Percentiles rank a stretch among this genome's conserved stretches.
phyloP scores from a whole-genome alignment of 73 alveolate species.

The Symbiodinium pilosum region DNA sequence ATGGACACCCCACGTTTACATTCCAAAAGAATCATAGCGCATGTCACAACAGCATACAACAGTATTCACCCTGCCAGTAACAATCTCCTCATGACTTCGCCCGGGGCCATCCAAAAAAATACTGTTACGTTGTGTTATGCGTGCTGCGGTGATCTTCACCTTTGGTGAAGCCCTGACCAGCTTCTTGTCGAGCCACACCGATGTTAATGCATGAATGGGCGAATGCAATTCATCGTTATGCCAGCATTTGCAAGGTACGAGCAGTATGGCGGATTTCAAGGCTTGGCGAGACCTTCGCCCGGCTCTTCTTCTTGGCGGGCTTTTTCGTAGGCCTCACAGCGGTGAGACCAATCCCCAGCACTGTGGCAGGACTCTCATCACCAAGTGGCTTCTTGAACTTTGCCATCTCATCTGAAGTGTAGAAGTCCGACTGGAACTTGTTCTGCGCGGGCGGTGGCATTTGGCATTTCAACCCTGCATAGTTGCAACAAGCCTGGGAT shows the following conservation, averaged over 20 bases:
- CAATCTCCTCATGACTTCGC: not conserved
- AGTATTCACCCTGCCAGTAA: not conserved
- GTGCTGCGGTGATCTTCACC: constrained; percentile 13
- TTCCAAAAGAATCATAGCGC: no score
- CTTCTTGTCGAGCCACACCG: not conserved
- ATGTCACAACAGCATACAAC: no score
- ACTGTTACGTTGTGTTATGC: no score
- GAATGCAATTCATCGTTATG: no score
- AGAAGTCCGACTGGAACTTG: constrained; percentile 92
- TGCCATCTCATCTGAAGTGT: constrained; percentile 87
- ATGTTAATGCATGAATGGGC: no score
- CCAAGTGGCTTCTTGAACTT: constrained; percentile 74
- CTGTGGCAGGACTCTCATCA: no score
- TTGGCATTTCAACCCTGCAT: not conserved
- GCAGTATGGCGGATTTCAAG: not conserved
- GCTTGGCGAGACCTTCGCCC: constrained; percentile 34
- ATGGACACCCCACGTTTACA: no score
- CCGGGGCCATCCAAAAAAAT: no score
- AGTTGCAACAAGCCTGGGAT: not conserved
- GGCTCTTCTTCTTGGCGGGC: constrained; percentile 81
- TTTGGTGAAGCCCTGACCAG: constrained; percentile 23
- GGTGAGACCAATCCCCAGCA: no score
- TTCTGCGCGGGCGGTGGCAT: not conserved
- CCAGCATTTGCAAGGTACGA: not conserved
- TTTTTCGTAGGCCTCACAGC: constrained; percentile 66